Conservation (phyloP, 129 eudicot genomes). For the Chrysanthemum lavandulifolium region DNA sequence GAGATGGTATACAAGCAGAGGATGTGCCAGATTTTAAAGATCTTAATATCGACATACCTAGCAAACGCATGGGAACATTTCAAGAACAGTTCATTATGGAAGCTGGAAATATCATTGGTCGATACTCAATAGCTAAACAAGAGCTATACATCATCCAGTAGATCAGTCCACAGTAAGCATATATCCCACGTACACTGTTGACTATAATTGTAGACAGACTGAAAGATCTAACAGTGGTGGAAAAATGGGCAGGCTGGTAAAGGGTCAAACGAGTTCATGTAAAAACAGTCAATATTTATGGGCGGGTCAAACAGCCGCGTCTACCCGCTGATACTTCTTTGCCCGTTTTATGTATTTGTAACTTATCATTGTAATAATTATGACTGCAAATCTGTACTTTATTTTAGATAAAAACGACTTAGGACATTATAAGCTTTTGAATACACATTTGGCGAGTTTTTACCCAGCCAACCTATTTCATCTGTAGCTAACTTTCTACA, state of each 20-base stretch:
- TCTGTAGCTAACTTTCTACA: background rate
- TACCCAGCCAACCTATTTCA: background rate
- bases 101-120: constrained; percentile 60
- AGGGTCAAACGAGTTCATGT: background rate
- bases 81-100: constrained; percentile 86
- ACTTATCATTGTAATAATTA: no score
- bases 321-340: no score
- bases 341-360: no score
- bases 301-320: no score
- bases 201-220: no score
- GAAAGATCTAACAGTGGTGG: background rate
- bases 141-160: constrained; percentile 75
- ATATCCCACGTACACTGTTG: background rate
- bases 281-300: background rate
- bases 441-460: background rate
- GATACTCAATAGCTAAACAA: constrained; percentile 63
- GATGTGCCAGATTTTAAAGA: constrained; percentile 86
- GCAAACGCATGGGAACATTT: constrained; percentile 83
- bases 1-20: constrained; percentile 92
- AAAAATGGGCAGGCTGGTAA: background rate
- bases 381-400: no score
- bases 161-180: constrained; percentile 1
- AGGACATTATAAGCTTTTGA: no score
- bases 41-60: constrained; percentile 69
- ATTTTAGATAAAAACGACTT: no score